A percentile compares a stretch with the other conserved stretches of the same genome.
Conservation (phyloP, 2,329 filamentous ascomycete genomes). For the Cladobotryum mycophilum region DNA sequence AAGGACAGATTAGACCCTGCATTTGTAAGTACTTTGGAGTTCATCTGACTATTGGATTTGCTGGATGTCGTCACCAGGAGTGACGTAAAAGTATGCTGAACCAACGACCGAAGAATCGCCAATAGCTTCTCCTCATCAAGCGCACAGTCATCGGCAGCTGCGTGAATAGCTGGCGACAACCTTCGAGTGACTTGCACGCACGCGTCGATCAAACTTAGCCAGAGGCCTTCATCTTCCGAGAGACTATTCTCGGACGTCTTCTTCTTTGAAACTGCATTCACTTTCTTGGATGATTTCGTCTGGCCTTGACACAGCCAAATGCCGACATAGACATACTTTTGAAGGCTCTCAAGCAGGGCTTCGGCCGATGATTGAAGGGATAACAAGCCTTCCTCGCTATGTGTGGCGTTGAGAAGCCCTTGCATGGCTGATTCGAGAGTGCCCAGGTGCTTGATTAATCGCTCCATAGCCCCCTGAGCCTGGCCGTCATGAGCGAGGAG, state of each 20-base stretch:
- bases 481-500: conserved; percentile 86
- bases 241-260: conserved; percentile 34
- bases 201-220: conserved; percentile 55
- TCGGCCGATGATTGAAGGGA: conserved; percentile 58
- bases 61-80: conserved; percentile 70
- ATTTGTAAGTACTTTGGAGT: conserved; percentile 30
- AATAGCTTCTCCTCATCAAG: conserved; percentile 57
- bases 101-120: conserved; percentile 64
- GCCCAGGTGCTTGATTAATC: conserved; percentile 72
- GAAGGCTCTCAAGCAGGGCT: conserved; percentile 68
- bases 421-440: conserved; percentile 74
- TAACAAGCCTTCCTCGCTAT: conserved; percentile 45
- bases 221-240: conserved; percentile 49
- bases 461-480: conserved; percentile 73
- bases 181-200: conserved; percentile 59
- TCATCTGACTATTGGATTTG: conserved; percentile 27
- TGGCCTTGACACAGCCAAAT: conserved; percentile 94
- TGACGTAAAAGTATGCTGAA: conserved; percentile 87
- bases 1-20: conserved; percentile 65
- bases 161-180: conserved; percentile 50
- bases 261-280: conserved; percentile 44
- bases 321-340: conserved; percentile 87
- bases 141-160: conserved; percentile 21
- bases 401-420: conserved; percentile 59
- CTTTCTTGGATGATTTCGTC: conserved; percentile 52